Conservation (phyloP, 2,329 filamentous ascomycete genomes). For the Whalleya microplaca region DNA sequence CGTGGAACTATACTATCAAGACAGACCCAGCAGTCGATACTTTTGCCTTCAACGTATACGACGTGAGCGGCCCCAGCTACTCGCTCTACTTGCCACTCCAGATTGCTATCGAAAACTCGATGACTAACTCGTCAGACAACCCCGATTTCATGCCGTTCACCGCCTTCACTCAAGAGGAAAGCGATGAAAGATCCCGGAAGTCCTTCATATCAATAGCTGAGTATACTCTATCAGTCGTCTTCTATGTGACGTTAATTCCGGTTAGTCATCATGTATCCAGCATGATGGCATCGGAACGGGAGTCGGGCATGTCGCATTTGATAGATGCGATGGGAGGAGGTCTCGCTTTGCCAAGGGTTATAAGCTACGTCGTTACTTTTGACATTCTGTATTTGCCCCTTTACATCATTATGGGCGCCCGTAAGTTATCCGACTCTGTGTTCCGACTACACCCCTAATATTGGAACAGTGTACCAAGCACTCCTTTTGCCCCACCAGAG, state of each 20-base stretch:
- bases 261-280: slow-evolving; percentile 74
- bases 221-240: slow-evolving; percentile 66
- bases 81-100: slow-evolving; percentile 71
- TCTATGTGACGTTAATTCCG: slow-evolving; percentile 70
- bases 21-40: slow-evolving; percentile 63
- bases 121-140: slow-evolving; percentile 25
- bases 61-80: slow-evolving; percentile 63
- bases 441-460: slow-evolving; percentile 40
- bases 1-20: slow-evolving; percentile 76
- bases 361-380: slow-evolving; percentile 70
- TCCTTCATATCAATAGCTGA: slow-evolving; percentile 68
- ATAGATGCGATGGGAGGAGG: slow-evolving; percentile 77
- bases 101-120: slow-evolving; percentile 43
- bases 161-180: slow-evolving; percentile 46
- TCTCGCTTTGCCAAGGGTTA: slow-evolving; percentile 62
- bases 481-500: slow-evolving; percentile 37
- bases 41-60: slow-evolving; percentile 57
- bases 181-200: slow-evolving; percentile 59
- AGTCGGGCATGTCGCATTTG: slow-evolving; percentile 71
- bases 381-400: slow-evolving; percentile 65
- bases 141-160: slow-evolving; percentile 31
- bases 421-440: slow-evolving; percentile 42
- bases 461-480: slow-evolving; percentile 44
- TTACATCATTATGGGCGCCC: slow-evolving; percentile 42
- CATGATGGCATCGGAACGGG: slow-evolving; percentile 70